Percentiles rank a stretch among this genome's conserved stretches.
phyloP scores from a whole-genome alignment of 2,329 filamentous ascomycete species.

The Penicillium sp. region DNA sequence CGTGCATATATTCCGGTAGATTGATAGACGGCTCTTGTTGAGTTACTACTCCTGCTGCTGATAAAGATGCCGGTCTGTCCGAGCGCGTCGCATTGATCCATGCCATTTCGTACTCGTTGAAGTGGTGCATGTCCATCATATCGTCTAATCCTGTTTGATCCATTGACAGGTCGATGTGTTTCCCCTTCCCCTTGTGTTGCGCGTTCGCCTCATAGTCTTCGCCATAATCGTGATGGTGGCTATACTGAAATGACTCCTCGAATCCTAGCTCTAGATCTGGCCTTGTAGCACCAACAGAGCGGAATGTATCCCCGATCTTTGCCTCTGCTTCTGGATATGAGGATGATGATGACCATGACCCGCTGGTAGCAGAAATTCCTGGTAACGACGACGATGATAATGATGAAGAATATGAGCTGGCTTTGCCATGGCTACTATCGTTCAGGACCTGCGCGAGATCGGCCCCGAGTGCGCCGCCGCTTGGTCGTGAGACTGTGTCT shows the following conservation, averaged over 20 bases:
- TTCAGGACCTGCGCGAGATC: constrained; percentile 22
- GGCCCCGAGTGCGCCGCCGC: constrained; percentile 12
- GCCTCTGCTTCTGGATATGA: not conserved
- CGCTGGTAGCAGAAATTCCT: not conserved
- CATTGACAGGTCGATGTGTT: constrained; percentile 3
- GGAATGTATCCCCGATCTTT: not conserved
- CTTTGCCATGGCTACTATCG: constrained; percentile 19
- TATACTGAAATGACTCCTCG: not conserved
- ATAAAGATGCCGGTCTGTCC: not conserved
- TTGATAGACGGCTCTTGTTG: not conserved
- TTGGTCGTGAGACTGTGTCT: constrained; percentile 26
- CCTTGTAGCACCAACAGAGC: not conserved
- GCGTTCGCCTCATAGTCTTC: not conserved
- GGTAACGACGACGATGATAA: not conserved
- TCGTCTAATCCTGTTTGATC: not conserved
- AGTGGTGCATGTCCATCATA: not conserved
- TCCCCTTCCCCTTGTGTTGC: not conserved
- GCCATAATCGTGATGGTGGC: not conserved
- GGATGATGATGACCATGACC: not conserved
- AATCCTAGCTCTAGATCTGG: not conserved
- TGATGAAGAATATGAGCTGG: constrained; percentile 15
- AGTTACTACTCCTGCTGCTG: not conserved
- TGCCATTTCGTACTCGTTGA: constrained; percentile 6
- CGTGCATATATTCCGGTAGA: constrained; percentile 2
- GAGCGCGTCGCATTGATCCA: constrained; percentile 10